Base-by-base conservation (phyloP, 1,284 basidiomycete species). In the Pterula multifida region DNA sequence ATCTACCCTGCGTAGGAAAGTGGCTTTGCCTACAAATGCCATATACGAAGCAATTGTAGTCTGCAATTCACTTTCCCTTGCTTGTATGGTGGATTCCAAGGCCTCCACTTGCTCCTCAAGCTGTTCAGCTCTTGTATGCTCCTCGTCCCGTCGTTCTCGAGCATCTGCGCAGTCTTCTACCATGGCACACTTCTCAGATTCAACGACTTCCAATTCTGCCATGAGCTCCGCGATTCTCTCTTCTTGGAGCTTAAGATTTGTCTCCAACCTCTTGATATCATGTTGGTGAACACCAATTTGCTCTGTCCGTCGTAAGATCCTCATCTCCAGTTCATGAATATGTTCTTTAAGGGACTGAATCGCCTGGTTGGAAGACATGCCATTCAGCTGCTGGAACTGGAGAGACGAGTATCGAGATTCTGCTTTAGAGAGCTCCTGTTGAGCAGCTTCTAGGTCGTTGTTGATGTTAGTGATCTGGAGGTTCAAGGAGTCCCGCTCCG, bases 111-210 rank as follows among this genome's bases (percentile, higher is more conserved):
- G 70, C 49, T 71, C 68, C 55, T 81, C 79, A 55, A 81, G 56
- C n/a, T 57, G 60, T 55, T 86, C 86, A 13, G 76, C 58, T 42
- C 72, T 70, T 50, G 61, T 59, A 49, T 79, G 59, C 3, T 84
- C 79, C 17, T 71, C 69, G 60, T 88, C 79, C 45, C 85, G 71
- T 22, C 80, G 72, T 52, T 81, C 79, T 49, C 85, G 69, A 3
- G 83, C 81, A 52, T 79, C 78, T 11, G 78, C 78, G 57, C 85
- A 88, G 58, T 88, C 85, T 55, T 87, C 84, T 0, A 89, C 75
- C 81, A 88, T 85, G 2, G 83, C 80, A 47, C 75, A 75, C 61
- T 82, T 85, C 66, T 85, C 74, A 1, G 76, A 71, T 26, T 66
- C 68, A 51, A 79, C 65, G 49, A 74, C 72, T 57, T 86, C 85